Evolutionary conservation across 1,284 basidiomycete species (phyloP).

Genomic region (Ustilago shanxiensis): DNA sequence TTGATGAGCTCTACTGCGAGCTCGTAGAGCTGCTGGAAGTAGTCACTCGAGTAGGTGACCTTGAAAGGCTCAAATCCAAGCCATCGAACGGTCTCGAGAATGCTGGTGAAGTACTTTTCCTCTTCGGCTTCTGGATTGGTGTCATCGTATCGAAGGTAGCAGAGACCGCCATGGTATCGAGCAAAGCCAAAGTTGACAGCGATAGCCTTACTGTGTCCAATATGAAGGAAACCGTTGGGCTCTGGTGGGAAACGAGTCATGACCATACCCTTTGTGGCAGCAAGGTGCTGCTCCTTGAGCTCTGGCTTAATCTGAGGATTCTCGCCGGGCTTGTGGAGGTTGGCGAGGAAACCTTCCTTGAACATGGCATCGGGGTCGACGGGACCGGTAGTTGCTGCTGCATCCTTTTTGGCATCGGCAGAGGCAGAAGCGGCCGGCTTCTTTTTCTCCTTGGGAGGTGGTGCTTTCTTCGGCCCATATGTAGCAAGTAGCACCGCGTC

Average conservation of each 20-base stretch:
- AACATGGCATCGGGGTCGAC: constrained; percentile 79
- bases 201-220: constrained; percentile 97
- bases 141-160: constrained; percentile 96
- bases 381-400: constrained; percentile 24
- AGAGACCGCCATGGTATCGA: constrained; percentile 87
- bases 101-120: constrained; percentile 93
- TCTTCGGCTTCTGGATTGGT: constrained; percentile 99
- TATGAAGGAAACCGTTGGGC: constrained; percentile 95
- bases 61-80: constrained; percentile 98
- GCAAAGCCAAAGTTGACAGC: constrained; percentile 99
- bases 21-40: constrained; percentile 89
- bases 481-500: constrained; percentile 81
- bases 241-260: constrained; percentile 98
- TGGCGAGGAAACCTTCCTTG: constrained; percentile 92
- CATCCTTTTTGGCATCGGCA: constrained; percentile 45
- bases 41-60: constrained; percentile 98
- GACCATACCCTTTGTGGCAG: constrained; percentile 84
- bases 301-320: constrained; percentile 88
- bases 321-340: constrained; percentile 91
- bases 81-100: constrained; percentile 95
- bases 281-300: constrained; percentile 85
- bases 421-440: constrained; percentile 31
- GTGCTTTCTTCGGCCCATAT: constrained; percentile 77
- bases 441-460: constrained; percentile 75
- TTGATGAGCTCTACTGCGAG: constrained; percentile 92